phyloP scores from a whole-genome alignment of 2,329 filamentous ascomycete species.

The Trichophyton rubrum region DNA sequence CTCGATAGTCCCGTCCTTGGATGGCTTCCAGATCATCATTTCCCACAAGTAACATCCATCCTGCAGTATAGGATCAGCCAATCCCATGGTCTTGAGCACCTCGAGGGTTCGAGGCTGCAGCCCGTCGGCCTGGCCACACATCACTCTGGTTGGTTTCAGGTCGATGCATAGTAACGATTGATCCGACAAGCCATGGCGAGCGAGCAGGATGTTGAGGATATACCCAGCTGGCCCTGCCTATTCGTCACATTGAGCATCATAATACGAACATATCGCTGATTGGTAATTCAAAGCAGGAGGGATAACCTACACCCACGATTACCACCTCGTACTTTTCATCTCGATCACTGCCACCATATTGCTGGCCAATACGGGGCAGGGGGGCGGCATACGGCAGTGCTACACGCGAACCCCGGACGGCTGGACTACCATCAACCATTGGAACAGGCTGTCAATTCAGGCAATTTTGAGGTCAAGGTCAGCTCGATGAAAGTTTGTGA shows the following conservation, averaged over 20 bases:
- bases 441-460: not conserved
- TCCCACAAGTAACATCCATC: slow-evolving; percentile 49
- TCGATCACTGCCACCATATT: not conserved
- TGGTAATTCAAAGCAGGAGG: not conserved
- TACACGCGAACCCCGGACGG: not conserved
- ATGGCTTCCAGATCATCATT: slow-evolving; percentile 44
- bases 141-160: slow-evolving; percentile 27
- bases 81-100: slow-evolving; percentile 31
- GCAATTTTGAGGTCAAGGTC: not conserved
- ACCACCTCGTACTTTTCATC: slow-evolving; percentile 31
- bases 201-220: slow-evolving; percentile 31
- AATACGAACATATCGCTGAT: not conserved
- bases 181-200: slow-evolving; percentile 33
- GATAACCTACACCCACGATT: slow-evolving; percentile 26
- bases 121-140: slow-evolving; percentile 34
- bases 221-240: slow-evolving; percentile 34
- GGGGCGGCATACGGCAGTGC: not conserved
- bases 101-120: slow-evolving; percentile 34
- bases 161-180: slow-evolving; percentile 33
- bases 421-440: not conserved
- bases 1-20: slow-evolving; percentile 16
- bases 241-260: not conserved
- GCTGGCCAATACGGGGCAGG: not conserved
- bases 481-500: not conserved
- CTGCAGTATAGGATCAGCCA: slow-evolving; percentile 41